phyloP scores from a whole-genome alignment of 129 eudicot species.

The carrot (Daucus carota) region DNA sequence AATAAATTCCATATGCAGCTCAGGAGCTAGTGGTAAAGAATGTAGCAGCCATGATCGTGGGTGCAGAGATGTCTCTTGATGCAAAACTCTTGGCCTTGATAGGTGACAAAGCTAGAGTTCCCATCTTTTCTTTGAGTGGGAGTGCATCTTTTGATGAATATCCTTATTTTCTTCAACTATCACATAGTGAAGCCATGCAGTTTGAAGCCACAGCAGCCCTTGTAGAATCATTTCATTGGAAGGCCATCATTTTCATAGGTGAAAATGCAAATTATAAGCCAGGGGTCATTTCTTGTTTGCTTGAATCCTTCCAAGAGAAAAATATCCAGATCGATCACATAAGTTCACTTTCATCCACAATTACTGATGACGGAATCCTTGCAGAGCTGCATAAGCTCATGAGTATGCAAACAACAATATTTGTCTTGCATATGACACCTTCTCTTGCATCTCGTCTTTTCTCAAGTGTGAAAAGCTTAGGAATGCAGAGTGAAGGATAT shows the following conservation, averaged over 20 bases:
- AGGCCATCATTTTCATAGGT: constrained; percentile 16
- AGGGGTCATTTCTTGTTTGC: constrained; percentile 16
- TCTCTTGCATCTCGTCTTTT: constrained; percentile 30
- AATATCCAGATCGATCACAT: constrained; percentile 16
- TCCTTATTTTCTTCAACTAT: constrained; percentile 30
- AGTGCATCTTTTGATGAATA: constrained; percentile 14
- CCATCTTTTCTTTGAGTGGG: constrained; percentile 35
- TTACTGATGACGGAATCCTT: constrained; percentile 30
- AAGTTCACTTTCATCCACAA: constrained; percentile 19
- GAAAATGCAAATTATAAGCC: constrained; percentile 27
- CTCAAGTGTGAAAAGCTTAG: constrained; percentile 17
- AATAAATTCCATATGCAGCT: constrained; percentile 18
- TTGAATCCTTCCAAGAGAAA: constrained; percentile 23
- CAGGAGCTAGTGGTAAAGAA: constrained; percentile 31
- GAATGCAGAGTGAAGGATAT: constrained; percentile 38
- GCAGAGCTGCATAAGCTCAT: constrained; percentile 28
- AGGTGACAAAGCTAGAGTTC: constrained; percentile 27
- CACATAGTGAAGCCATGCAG: constrained; percentile 21
- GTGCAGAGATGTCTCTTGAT: constrained; percentile 22
- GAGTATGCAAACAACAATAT: constrained; percentile 13
- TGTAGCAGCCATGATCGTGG: constrained; percentile 36
- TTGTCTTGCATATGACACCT: constrained; percentile 32
- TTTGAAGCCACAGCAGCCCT: constrained; percentile 24
- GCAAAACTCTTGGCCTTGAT: constrained; percentile 23
- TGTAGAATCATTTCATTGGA: constrained; percentile 28